Evolutionary conservation across 177 flowering plant species (phyloP).

Genomic region (Telopea speciosissima): DNA sequence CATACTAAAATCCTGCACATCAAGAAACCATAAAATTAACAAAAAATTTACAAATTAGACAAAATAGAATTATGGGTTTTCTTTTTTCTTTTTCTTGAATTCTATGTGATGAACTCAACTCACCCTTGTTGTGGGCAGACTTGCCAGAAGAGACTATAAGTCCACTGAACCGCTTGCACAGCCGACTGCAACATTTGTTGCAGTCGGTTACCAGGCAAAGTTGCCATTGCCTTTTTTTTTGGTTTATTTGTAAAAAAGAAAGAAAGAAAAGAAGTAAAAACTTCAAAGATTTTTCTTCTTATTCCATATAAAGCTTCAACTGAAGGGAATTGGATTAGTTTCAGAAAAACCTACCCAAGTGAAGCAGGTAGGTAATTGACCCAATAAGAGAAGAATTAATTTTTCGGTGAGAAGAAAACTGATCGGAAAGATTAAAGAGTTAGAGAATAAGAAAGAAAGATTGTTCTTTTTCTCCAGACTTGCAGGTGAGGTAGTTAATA

Average conservation of each 20-base stretch:
- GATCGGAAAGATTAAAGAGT: neutral
- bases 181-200: conserved; percentile 67
- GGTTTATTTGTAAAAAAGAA: neutral
- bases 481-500: neutral
- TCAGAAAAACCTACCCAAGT: too few relatives aligned
- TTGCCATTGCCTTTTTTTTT: conserved; percentile 25
- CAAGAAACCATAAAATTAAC: too few relatives aligned
- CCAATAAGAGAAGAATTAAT: too few relatives aligned
- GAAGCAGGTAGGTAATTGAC: too few relatives aligned
- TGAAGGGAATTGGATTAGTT: too few relatives aligned
- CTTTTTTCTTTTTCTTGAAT: neutral
- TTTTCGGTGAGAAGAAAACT: neutral
- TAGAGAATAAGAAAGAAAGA: neutral
- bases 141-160: conserved; percentile 93
- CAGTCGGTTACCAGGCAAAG: conserved; percentile 30
- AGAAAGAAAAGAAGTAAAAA: too few relatives aligned
- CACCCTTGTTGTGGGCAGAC: conserved; percentile 88
- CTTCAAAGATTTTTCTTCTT: too few relatives aligned
- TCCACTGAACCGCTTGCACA: conserved; percentile 82
- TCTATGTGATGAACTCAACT: neutral
- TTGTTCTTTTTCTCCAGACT: neutral
- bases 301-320: too few relatives aligned
- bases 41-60: too few relatives aligned
- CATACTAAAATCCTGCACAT: conserved; percentile 60
- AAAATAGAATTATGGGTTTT: neutral